Percentiles rank a stretch among this genome's conserved stretches.
phyloP scores from a whole-genome alignment of 305 asterid species.

The Plantago coronopus region DNA sequence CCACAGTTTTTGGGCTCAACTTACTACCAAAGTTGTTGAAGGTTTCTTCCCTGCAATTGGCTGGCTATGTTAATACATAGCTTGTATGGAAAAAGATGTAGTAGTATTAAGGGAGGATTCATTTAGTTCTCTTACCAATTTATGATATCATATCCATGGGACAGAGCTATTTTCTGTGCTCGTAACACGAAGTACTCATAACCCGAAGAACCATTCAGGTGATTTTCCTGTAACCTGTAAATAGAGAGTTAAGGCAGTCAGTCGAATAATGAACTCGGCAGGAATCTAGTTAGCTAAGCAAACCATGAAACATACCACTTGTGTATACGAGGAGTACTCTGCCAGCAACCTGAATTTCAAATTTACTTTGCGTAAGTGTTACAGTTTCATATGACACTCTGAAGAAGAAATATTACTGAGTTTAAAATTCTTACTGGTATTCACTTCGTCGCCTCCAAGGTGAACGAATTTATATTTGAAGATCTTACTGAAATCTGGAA shows the following conservation, averaged over 20 bases:
- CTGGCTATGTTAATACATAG: constrained; percentile 2
- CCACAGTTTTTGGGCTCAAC: constrained; percentile 66
- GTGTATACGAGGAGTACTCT: constrained; percentile 54
- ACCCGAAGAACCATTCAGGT: constrained; percentile 43
- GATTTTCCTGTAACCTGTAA: constrained; percentile 52
- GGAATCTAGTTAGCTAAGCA: constrained; percentile 3
- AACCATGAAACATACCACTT: constrained; percentile 49
- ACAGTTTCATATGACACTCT: not conserved
- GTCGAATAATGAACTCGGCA: not conserved
- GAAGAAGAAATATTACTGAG: not conserved
- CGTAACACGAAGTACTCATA: constrained; percentile 74
- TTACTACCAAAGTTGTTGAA: constrained; percentile 76
- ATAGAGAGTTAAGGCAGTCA: constrained; percentile 12
- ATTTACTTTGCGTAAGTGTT: constrained; percentile 10
- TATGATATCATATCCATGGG: constrained; percentile 88
- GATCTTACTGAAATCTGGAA: constrained; percentile 86
- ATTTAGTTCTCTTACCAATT: constrained; percentile 56
- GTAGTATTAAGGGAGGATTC: not conserved
- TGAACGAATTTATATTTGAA: constrained; percentile 88
- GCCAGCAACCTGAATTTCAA: constrained; percentile 80
- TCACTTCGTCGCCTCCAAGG: constrained; percentile 94
- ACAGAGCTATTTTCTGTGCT: constrained; percentile 81
- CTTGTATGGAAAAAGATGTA: not conserved
- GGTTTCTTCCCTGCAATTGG: constrained; percentile 76
- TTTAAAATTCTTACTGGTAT: constrained; percentile 57